A percentile compares a stretch with the other conserved stretches of the same genome.
phyloP scores from a whole-genome alignment of 140 eudicot genomes.

The Ambrosia hybrid region DNA sequence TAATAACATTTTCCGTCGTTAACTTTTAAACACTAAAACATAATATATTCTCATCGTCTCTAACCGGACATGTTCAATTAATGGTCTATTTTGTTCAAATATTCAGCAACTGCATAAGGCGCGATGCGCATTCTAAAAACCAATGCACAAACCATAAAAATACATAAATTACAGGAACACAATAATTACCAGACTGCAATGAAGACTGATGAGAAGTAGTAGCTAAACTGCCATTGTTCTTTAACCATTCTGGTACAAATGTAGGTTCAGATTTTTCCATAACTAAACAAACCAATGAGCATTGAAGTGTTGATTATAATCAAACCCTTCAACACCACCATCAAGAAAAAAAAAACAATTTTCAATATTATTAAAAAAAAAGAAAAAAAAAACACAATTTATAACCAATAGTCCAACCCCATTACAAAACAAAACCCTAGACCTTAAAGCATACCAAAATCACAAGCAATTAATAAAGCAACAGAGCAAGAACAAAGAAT shows the following conservation, averaged over 20 bases:
- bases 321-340: constrained; percentile 22
- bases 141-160: background rate
- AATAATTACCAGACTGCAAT: constrained; percentile 52
- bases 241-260: constrained; percentile 92
- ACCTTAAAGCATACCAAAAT: constrained; percentile 21
- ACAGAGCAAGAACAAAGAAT: constrained; percentile 1
- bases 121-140: no score
- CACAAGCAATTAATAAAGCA: constrained; percentile 5
- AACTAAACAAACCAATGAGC: constrained; percentile 30
- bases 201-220: constrained; percentile 44
- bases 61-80: no score
- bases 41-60: no score
- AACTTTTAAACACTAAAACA: no score
- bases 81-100: no score
- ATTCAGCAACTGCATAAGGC: no score
- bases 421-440: constrained; percentile 38
- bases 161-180: background rate
- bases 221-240: constrained; percentile 56
- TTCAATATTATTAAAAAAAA: no score
- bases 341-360: no score
- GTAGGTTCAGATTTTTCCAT: constrained; percentile 96
- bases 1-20: no score
- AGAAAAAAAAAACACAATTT: background rate
- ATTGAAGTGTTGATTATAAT: constrained; percentile 12
- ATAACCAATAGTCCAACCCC: constrained; percentile 18